These are phyloP conservation scores for Omphalotus olearius DNA, from an alignment of 1,284 basidiomycete genomes.

Conservation along the genomic window DNA sequence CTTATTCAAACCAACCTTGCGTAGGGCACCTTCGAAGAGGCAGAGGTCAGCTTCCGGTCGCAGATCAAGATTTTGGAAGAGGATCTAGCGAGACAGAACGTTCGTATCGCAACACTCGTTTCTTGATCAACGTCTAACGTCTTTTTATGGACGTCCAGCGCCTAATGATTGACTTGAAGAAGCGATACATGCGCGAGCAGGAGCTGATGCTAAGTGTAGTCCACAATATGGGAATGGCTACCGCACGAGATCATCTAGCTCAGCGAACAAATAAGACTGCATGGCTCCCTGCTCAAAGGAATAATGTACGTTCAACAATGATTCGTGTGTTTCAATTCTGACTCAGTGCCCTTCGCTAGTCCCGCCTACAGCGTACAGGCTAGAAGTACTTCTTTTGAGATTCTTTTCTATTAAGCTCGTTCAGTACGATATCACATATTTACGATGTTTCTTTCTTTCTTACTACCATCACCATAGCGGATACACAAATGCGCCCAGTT, in stretches of 20 bases:
- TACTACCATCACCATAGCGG: too few species aligned
- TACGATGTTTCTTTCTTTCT: too few species aligned
- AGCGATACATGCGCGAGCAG: constrained; percentile 72
- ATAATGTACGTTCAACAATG: constrained; percentile 1
- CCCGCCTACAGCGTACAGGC: constrained; percentile 5
- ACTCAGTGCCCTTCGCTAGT: background rate
- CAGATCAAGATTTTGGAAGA: constrained; percentile 72
- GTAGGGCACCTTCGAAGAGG: constrained; percentile 66
- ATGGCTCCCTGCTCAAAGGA: constrained; percentile 13
- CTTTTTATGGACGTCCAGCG: constrained; percentile 34
- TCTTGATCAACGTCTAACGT: constrained; percentile 3
- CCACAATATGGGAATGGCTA: constrained; percentile 66
- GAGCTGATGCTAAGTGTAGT: constrained; percentile 75
- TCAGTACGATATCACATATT: too few species aligned
- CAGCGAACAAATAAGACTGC: constrained; percentile 11
- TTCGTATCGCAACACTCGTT: constrained; percentile 20
- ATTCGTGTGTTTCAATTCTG: too few species aligned
- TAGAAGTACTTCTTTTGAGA: background rate
- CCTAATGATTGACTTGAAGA: constrained; percentile 49
- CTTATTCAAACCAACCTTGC: constrained; percentile 7
- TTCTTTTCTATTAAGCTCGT: too few species aligned
- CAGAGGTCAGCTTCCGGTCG: constrained; percentile 61
- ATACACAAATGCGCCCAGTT: too few species aligned
- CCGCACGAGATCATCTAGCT: constrained; percentile 42
- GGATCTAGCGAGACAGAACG: constrained; percentile 62